phyloP scores from a whole-genome alignment of 1,139 yeast genomes.

The Yamadazyma buinensis region DNA sequence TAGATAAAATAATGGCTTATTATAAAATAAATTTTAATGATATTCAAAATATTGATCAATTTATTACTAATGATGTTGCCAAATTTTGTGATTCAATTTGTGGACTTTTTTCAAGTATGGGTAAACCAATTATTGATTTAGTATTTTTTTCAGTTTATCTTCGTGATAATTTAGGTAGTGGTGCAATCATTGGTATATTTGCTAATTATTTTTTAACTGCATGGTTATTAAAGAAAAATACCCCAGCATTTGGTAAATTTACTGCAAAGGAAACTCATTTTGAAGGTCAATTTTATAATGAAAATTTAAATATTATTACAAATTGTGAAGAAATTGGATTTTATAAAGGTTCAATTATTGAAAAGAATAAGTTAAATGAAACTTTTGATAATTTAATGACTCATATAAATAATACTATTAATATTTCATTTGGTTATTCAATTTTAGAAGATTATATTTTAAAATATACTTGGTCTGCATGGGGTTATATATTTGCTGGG shows the following conservation, averaged over 20 bases:
- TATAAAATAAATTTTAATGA: conserved; percentile 57
- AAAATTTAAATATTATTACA: conserved; percentile 78
- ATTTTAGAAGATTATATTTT: conserved; percentile 81
- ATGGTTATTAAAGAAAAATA: conserved; percentile 61
- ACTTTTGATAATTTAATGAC: conserved; percentile 53
- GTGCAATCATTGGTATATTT: conserved; percentile 80
- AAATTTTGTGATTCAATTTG: conserved; percentile 82
- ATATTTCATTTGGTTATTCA: conserved; percentile 55
- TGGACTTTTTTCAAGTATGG: conserved; percentile 80
- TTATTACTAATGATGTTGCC: conserved; percentile 80
- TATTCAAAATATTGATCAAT: conserved; percentile 56
- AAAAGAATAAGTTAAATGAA: conserved; percentile 60
- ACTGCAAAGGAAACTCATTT: conserved; percentile 70
- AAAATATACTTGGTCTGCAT: conserved; percentile 92
- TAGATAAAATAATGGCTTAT: conserved; percentile 77
- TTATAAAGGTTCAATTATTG: conserved; percentile 86
- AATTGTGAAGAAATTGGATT: conserved; percentile 94
- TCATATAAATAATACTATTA: conserved; percentile 48
- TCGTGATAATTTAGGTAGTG: conserved; percentile 79
- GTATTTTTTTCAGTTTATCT: conserved; percentile 84
- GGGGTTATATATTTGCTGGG: conserved; percentile 88
- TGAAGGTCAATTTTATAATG: conserved; percentile 87
- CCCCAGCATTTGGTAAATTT: conserved; percentile 85
- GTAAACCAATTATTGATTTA: conserved; percentile 87
- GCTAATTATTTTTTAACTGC: conserved; percentile 82